phyloP scores from a whole-genome alignment of 352 stramenopile genomes.

The Thalassiosira exigua region DNA sequence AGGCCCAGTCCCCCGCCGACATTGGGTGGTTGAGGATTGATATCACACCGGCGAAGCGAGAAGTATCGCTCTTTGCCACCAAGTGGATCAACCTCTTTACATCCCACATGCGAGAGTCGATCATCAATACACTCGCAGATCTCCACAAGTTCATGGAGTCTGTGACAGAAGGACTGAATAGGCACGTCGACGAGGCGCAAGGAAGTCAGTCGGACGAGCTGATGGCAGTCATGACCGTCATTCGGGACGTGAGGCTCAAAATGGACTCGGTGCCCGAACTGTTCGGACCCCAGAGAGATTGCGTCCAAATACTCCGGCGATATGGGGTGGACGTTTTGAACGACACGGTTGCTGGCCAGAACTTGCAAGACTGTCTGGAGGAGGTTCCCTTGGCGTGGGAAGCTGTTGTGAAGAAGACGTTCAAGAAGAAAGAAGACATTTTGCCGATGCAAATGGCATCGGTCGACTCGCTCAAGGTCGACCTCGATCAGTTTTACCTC shows the following conservation, averaged over 20 bases:
- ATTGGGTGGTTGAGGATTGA: constrained; percentile 98
- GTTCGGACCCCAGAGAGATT: constrained; percentile 93
- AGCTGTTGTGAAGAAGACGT: constrained; percentile 97
- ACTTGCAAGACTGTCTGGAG: constrained; percentile 91
- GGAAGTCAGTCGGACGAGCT: constrained; percentile 91
- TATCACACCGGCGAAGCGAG: constrained; percentile 95
- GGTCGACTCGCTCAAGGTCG: constrained; percentile 92
- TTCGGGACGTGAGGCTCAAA: constrained; percentile 92
- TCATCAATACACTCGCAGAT: constrained; percentile 85
- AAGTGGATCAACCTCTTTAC: constrained; percentile 97
- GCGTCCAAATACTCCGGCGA: constrained; percentile 92
- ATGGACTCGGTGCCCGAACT: constrained; percentile 84
- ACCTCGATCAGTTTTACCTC: constrained; percentile 93
- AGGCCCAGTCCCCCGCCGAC: constrained; percentile 89
- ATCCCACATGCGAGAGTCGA: constrained; percentile 91
- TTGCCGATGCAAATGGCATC: constrained; percentile 96
- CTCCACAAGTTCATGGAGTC: constrained; percentile 94
- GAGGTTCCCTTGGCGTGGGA: constrained; percentile 96
- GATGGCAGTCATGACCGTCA: constrained; percentile 96
- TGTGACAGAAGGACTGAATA: constrained; percentile 90
- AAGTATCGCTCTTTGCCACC: constrained; percentile 93
- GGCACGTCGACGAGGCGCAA: constrained; percentile 87
- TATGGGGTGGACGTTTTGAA: constrained; percentile 90
- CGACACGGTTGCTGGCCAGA: constrained; percentile 64
- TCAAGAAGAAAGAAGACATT: constrained; percentile 98